Percentiles rank a stretch among this genome's conserved stretches.
phyloP scores from a whole-genome alignment of 208 protist genomes.

The Spongospora subterranea region DNA sequence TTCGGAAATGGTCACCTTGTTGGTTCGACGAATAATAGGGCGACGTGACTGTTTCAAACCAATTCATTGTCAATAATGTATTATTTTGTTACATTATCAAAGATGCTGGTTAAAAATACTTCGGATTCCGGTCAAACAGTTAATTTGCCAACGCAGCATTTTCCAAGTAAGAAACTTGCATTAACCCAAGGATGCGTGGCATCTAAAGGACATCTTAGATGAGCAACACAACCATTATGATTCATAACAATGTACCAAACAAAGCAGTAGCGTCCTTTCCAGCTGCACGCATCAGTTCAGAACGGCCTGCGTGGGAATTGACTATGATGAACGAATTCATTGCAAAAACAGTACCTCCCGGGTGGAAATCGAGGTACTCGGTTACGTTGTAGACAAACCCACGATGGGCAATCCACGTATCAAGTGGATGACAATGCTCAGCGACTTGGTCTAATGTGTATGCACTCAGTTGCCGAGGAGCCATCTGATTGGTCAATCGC shows the following conservation, averaged over 20 bases:
- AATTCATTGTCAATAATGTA: too few species aligned
- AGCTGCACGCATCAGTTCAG: background rate
- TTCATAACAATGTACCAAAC: background rate
- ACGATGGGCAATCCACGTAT: conserved; percentile 53
- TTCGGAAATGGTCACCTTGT: too few species aligned
- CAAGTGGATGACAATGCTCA: background rate
- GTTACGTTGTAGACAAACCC: conserved; percentile 60
- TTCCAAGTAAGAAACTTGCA: background rate
- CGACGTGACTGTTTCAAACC: too few species aligned
- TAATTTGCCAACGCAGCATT: conserved; percentile 46
- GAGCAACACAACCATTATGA: background rate
- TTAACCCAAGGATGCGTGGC: conserved; percentile 41
- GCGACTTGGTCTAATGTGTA: conserved; percentile 49
- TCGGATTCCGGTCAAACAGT: too few species aligned
- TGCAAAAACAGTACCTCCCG: conserved; percentile 49
- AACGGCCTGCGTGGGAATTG: background rate
- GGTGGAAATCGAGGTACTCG: conserved; percentile 45
- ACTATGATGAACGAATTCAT: background rate
- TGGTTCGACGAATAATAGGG: too few species aligned
- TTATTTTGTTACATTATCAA: too few species aligned
- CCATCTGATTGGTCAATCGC: background rate
- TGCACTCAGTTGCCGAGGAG: background rate
- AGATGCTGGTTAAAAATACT: too few species aligned
- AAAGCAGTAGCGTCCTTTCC: background rate
- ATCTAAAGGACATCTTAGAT: too few species aligned